Base-by-base conservation (phyloP, 345 rosid species). In the Gossypium thurberi region DNA sequence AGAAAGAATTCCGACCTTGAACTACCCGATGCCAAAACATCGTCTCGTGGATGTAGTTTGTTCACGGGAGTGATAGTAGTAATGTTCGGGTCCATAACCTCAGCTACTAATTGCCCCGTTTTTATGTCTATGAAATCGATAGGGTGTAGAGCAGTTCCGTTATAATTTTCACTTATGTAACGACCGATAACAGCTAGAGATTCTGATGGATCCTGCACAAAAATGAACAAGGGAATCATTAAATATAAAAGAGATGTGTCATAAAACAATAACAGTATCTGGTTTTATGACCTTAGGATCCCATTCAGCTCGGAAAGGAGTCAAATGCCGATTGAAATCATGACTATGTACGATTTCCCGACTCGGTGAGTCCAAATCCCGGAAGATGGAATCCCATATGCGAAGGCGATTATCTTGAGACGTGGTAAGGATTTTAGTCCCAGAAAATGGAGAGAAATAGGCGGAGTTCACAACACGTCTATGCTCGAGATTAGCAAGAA, bases 281-380 rank as follows among this genome's bases (percentile, higher is more conserved):
- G 23, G 37, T 66, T 68, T 33, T 44, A 81, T 72, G 56, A 92
- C 99, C 98, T 89, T 92, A 15, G 98, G 98, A 85, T 95, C 99
- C 99, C 99, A 95, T 79, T 94, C 99, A 82, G 94, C 99, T 75
- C 91, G 88, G 70, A 92, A 95, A 33, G 98, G 96, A 21, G 98
- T 95, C 72, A 91, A 85, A 78, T 95, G 93, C 62, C 97, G 84
- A 83, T 89, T 95, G 70, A 92, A 95, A 82, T 95, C 99, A 82
- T 95, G 97, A 77, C 99, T 95, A 79, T 95, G 98, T 48, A 95
- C 98, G 61, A 95, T 95, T 85, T 95, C 99, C 77, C 98, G 85
- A 84, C 93, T 92, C n/a, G 98, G 97, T 8, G 73, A 73, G 18
- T 88, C 98, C 86, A 92, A 76, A 78, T 87, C 76, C 6, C 98